A percentile compares a stretch with the other conserved stretches of the same genome.
Conservation (phyloP, 257 asterid species). For the Sherardia arvensis region DNA sequence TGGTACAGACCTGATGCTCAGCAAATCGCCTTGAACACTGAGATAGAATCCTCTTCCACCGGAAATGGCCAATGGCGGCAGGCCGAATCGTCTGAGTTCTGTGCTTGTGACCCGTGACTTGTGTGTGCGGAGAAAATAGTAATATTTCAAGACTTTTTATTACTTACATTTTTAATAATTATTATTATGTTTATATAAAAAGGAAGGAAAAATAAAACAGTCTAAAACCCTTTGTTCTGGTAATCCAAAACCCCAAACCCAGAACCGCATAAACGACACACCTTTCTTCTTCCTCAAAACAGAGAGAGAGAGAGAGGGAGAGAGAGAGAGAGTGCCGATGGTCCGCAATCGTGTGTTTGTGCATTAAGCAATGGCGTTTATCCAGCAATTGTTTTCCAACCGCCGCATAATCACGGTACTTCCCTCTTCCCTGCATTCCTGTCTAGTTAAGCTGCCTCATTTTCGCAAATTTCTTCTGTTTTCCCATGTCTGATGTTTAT, state of each 20-base stretch:
- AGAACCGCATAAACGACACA: not conserved
- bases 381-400: conserved; percentile 15
- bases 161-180: not conserved
- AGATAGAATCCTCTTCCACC: not conserved
- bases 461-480: too few relatives aligned
- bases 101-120: too few relatives aligned
- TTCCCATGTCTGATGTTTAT: not conserved
- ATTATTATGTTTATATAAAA: not conserved
- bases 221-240: not conserved
- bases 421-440: too few relatives aligned
- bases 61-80: not conserved
- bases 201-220: not conserved
- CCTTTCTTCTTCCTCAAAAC: not conserved
- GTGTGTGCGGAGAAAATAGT: not conserved
- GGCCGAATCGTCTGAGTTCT: not conserved
- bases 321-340: too few relatives aligned
- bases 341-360: not conserved
- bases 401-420: conserved; percentile 27
- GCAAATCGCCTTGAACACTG: not conserved
- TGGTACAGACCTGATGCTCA: not conserved
- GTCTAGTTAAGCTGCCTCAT: not conserved
- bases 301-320: too few relatives aligned
- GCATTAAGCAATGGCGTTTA: conserved; percentile 12
- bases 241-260: not conserved
- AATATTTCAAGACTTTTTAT: not conserved